Evolutionary conservation across 108 stramenopile species (phyloP).

Genomic region (Nannochloropsis oceanica): DNA sequence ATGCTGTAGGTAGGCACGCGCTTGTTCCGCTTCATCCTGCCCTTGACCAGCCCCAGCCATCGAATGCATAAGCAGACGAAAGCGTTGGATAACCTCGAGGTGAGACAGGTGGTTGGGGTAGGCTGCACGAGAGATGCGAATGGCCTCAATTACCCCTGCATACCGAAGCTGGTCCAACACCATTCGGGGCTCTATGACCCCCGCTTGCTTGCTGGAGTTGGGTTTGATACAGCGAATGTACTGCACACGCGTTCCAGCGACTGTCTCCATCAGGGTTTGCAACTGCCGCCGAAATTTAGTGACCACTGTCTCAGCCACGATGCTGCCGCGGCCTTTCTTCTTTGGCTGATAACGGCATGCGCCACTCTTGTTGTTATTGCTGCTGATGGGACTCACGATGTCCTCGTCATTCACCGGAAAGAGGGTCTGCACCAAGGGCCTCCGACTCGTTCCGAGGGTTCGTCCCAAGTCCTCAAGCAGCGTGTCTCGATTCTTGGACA

Average conservation of each 20-base stretch:
- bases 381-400: not conserved
- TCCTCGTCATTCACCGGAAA: not conserved
- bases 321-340: not conserved
- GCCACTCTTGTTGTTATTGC: not conserved
- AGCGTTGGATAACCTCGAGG: conserved; percentile 37
- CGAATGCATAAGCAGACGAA: not conserved
- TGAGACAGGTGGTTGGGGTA: conserved; percentile 73
- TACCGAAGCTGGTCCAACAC: conserved; percentile 73
- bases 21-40: not conserved
- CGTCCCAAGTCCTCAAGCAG: conserved; percentile 49
- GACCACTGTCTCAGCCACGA: not conserved
- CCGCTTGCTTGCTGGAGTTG: conserved; percentile 32
- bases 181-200: conserved; percentile 32
- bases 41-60: not conserved
- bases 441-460: not conserved
- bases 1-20: not conserved
- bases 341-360: not conserved
- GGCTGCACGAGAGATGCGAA: conserved; percentile 60
- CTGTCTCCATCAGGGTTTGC: conserved; percentile 56
- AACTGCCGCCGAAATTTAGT: conserved; percentile 53
- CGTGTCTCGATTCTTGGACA: conserved; percentile 73
- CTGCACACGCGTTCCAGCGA: conserved; percentile 55
- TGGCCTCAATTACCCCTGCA: conserved; percentile 77
- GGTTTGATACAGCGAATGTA: conserved; percentile 46
- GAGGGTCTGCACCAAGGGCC: not conserved